These are phyloP conservation scores for Cordyceps cicadae DNA, from an alignment of 2,329 filamentous ascomycete genomes.

Conservation along the genomic window DNA sequence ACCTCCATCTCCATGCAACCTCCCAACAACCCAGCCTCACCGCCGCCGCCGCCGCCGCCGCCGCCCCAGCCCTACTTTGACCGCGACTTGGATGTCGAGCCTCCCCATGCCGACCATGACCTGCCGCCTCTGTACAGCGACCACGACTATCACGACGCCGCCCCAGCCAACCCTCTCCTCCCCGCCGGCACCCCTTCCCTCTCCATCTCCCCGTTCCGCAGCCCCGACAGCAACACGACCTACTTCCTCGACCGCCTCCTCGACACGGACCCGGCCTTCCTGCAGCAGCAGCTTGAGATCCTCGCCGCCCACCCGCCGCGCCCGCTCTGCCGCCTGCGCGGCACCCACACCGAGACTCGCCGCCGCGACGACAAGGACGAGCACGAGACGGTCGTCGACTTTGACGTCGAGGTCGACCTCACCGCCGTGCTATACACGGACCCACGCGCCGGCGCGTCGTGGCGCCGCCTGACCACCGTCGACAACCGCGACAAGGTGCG, in stretches of 20 bases:
- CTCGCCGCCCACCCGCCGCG: conserved; percentile 43
- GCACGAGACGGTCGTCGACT: conserved; percentile 43
- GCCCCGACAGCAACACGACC: conserved; percentile 26
- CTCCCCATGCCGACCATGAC: conserved; percentile 24
- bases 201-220: conserved; percentile 21
- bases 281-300: conserved; percentile 36
- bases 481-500: conserved; percentile 52
- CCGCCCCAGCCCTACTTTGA: conserved; percentile 27
- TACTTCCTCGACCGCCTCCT: conserved; percentile 38
- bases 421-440: conserved; percentile 48
- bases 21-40: conserved; percentile 10
- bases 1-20: conserved; percentile 21
- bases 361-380: conserved; percentile 39
- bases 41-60: conserved; percentile 20
- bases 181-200: conserved; percentile 14
- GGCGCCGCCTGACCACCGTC: conserved; percentile 40
- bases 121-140: conserved; percentile 39
- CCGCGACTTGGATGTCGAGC: conserved; percentile 28
- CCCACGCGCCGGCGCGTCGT: conserved; percentile 30
- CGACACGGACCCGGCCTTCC: conserved; percentile 33
- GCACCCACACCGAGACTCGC: conserved; percentile 41
- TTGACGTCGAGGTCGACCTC: conserved; percentile 50
- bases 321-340: conserved; percentile 43
- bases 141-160: conserved; percentile 19
- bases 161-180: conserved; percentile 20